Evolutionary conservation across 176 grass and related monocot genomes (phyloP), one percentile per base, ranked within the genome.

Genomic region (Sorghum bicolor): DNA sequence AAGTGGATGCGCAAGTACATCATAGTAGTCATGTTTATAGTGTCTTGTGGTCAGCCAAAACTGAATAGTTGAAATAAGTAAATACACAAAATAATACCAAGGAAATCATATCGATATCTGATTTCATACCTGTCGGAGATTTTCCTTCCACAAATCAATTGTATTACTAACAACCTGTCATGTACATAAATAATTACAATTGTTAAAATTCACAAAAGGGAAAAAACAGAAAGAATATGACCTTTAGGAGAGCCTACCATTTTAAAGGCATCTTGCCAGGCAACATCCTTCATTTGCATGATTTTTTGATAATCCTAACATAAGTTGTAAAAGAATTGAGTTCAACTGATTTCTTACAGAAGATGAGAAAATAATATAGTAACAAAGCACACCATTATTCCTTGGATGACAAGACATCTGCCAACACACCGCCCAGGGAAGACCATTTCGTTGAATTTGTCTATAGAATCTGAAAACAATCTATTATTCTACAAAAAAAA

Each of bases 351-450:
- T 78, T 26, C 3, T 63, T 63, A 10, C 4, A 81, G 33, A 10
- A 19, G 1, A 53, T 38, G 31, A 38, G 20, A 36, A 41, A 40
- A 67, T 26, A 26, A 69, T 38, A 57, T 5, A 37, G 32, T 37
- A 38, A 55, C 10, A 28, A 26, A 38, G 31, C 17, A 37, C 38
- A 81, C 78, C 64, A 81, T 81, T 69, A 81, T 81, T 81, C 64
- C 78, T 55, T 14, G 64, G 45, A 81, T 81, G 10, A 69, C 20
- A 70, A 70, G 45, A 81, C 3, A 25, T 55, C 25, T 36, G 45
- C 36, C 31, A 38, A 70, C 11, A 4, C 30, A 12, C 33, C 55
- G 6, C 11, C 7, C 22, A 55, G 78, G 16, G 7, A 81, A 68
- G 52, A 76, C 74, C 19, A 76, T 3, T 76, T 68, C 3, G 0